These are phyloP conservation scores for Pestalotiopsis sp. DNA, from an alignment of 2,329 filamentous ascomycete genomes.

Conservation along the genomic window DNA sequence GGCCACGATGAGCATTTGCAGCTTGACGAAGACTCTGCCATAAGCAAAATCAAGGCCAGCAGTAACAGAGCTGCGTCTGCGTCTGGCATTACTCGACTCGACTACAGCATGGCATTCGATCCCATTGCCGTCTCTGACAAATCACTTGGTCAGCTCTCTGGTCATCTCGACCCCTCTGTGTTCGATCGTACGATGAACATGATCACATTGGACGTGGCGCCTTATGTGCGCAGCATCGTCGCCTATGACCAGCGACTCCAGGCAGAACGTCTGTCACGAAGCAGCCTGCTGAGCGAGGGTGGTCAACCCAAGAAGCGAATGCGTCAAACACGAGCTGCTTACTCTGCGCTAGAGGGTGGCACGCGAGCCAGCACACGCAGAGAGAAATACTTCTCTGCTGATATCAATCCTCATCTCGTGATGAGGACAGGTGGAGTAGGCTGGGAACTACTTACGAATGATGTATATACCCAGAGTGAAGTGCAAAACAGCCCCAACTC, in stretches of 20 bases:
- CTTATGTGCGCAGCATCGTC: slow-evolving; percentile 86
- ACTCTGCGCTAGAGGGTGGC: slow-evolving; percentile 78
- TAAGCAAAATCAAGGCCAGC: slow-evolving; percentile 37
- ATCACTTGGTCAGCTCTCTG: slow-evolving; percentile 31
- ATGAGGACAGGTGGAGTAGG: slow-evolving; percentile 62
- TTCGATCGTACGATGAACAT: slow-evolving; percentile 73
- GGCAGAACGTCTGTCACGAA: slow-evolving; percentile 64
- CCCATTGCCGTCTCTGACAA: slow-evolving; percentile 58
- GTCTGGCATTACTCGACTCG: slow-evolving; percentile 45
- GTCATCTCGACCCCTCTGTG: slow-evolving; percentile 66
- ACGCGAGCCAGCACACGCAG: slow-evolving; percentile 66
- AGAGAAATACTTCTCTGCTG: slow-evolving; percentile 72
- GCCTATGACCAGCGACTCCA: slow-evolving; percentile 74
- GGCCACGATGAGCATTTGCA: not conserved
- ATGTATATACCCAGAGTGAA: not conserved
- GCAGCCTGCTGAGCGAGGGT: slow-evolving; percentile 64
- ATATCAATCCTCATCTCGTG: slow-evolving; percentile 62
- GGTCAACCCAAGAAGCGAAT: slow-evolving; percentile 59
- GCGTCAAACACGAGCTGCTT: slow-evolving; percentile 73
- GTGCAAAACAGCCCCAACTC: not conserved
- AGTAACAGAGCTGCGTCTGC: slow-evolving; percentile 30
- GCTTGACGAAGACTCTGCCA: slow-evolving; percentile 24
- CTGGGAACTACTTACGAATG: slow-evolving; percentile 35
- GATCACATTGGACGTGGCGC: slow-evolving; percentile 78
- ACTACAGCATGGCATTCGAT: slow-evolving; percentile 63